Base-by-base conservation (phyloP, 192 early-diverging fungal species). In the Mortierella hygrophila region DNA sequence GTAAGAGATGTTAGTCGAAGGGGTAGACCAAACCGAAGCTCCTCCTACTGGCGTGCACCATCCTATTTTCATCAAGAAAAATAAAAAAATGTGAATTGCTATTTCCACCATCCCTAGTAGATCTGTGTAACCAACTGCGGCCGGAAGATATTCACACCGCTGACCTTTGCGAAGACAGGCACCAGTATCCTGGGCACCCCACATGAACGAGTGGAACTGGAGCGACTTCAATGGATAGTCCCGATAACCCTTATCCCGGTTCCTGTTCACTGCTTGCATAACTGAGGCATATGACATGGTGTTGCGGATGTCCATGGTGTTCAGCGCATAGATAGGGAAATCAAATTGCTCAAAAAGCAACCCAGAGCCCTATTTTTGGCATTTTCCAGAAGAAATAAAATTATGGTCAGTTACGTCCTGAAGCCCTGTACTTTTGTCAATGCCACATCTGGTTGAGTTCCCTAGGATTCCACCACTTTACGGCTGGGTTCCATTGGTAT, bases 201-300 rank as follows among this genome's bases (percentile, higher is more conserved):
- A 94, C 94, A 96, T 96, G 65, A 93, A 90, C 29, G 91, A 89
- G 60, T 93, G 84, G 72, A 97, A 94, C 81, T 97, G 90, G 44
- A 95, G 88, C 0, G 94, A 83, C 88, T 94, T 92, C 9, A 96
- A 79, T 9, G 95, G 96, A 77, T 93, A 96, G 5, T 80, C 72
- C 26, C n/a, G 71, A 77, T 94, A 96, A 1, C 81, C 65, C 35
- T 81, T 79, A 23, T 70, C 37, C 73, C 73, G n/a, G 60, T 78
- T 74, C 54, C 74, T 72, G 37, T 49, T 87, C 72, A 83, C 84
- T 42, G 91, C 88, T 23, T 81, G 72, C 35, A 92, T 79, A 21
- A 93, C 89, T 16, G 76, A 85, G 68, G 89, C 88, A 41, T 90
- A 90, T 15, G 88, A 79, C 26, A 73, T 75, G 6, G 29, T 76